These are phyloP conservation scores for Stentor coeruleus DNA, from an alignment of 73 alveolate species.

Conservation along the genomic window DNA sequence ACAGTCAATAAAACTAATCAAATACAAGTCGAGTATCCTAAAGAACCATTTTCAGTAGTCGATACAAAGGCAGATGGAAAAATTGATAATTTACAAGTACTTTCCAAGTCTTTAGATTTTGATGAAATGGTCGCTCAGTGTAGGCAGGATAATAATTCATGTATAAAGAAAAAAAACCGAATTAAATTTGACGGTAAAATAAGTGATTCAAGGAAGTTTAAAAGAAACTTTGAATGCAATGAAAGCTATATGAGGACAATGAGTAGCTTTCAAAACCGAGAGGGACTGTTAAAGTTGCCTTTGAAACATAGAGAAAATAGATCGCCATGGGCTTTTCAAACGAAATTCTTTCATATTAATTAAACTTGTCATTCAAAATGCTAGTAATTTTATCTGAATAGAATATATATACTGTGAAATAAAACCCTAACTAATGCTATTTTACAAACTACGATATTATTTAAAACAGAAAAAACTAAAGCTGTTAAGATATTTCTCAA, in stretches of 20 bases:
- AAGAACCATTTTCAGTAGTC: background rate
- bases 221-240: background rate
- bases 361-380: slow-evolving; percentile 2
- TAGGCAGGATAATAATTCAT: too few species aligned
- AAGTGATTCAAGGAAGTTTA: background rate
- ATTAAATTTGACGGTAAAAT: background rate
- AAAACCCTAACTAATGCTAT: too few species aligned
- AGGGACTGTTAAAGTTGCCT: background rate
- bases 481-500: too few species aligned
- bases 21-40: too few species aligned
- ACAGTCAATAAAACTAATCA: background rate
- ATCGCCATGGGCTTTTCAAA: background rate
- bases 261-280: background rate
- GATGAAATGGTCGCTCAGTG: background rate
- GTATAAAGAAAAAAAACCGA: background rate
- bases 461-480: too few species aligned
- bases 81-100: background rate
- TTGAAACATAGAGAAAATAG: background rate
- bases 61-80: background rate
- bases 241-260: background rate
- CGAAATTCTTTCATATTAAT: too few species aligned
- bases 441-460: too few species aligned
- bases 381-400: slow-evolving; percentile 21
- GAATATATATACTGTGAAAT: too few species aligned
- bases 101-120: background rate